Percentiles rank a stretch among this genome's conserved stretches.
Evolutionary conservation across 192 early-diverging fungal species (phyloP).

Genomic region (Podila epicladia): DNA sequence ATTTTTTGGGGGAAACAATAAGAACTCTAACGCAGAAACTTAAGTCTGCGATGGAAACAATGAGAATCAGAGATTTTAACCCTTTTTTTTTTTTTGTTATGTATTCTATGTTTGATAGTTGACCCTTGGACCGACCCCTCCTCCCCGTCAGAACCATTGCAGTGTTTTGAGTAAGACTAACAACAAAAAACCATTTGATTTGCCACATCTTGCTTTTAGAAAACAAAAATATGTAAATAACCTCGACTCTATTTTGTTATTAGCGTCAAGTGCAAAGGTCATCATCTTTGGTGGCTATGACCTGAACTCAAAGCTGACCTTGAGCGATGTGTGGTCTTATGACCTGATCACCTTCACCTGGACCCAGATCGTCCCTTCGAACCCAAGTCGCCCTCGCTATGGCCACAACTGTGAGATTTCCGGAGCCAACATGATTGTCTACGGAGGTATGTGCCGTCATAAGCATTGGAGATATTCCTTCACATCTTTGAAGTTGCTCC

Average conservation of each 20-base stretch:
- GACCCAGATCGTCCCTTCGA: conserved; percentile 15
- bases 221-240: too few species aligned
- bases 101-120: conserved; percentile 11
- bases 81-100: conserved; percentile 11
- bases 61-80: not conserved
- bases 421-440: conserved; percentile 42
- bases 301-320: conserved; percentile 4
- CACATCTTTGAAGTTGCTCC: not conserved
- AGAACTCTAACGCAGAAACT: not conserved
- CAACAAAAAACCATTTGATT: not conserved
- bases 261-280: conserved; percentile 15
- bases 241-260: not conserved
- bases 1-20: too few species aligned
- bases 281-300: conserved; percentile 40
- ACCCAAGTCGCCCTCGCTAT: conserved; percentile 1
- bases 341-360: conserved; percentile 39
- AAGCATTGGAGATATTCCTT: not conserved
- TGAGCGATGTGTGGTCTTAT: conserved; percentile 28
- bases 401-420: conserved; percentile 28
- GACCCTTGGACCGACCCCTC: conserved; percentile 14
- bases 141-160: conserved; percentile 35
- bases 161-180: conserved; percentile 20
- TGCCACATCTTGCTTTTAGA: not conserved
- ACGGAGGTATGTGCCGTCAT: conserved; percentile 15
- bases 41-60: not conserved